phyloP scores from a whole-genome alignment of 2,329 filamentous ascomycete species.

The Neoscytalidium dimidiatum region DNA sequence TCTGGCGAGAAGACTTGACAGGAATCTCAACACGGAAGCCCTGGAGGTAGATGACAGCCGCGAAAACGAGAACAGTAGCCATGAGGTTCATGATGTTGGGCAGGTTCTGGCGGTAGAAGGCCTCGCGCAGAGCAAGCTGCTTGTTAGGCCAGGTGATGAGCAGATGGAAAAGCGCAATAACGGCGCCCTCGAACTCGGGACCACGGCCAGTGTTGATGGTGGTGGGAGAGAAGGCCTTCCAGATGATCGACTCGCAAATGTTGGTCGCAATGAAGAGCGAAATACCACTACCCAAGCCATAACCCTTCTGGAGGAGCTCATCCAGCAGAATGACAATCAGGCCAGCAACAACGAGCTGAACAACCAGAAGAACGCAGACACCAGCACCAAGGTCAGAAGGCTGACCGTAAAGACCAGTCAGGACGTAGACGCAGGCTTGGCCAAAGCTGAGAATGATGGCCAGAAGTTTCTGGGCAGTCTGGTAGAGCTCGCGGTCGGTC shows the following conservation, averaged over 20 bases:
- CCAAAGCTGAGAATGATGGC: slow-evolving; percentile 97
- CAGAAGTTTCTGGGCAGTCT: slow-evolving; percentile 91
- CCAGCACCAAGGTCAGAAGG: slow-evolving; percentile 95
- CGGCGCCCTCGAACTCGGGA: slow-evolving; percentile 97
- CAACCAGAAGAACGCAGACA: slow-evolving; percentile 96
- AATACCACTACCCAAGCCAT: slow-evolving; percentile 96
- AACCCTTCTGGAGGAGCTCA: slow-evolving; percentile 98
- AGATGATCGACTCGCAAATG: slow-evolving; percentile 99
- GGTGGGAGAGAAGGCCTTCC: slow-evolving; percentile 99
- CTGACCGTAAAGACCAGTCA: slow-evolving; percentile 90
- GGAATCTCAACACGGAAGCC: slow-evolving; percentile 99
- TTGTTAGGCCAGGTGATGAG: slow-evolving; percentile 99
- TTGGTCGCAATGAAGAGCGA: slow-evolving; percentile 99
- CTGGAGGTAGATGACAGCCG: slow-evolving; percentile 97
- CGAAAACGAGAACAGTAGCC: slow-evolving; percentile 89
- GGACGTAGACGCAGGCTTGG: slow-evolving; percentile 96
- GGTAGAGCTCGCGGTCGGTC: slow-evolving; percentile 99
- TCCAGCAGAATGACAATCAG: slow-evolving; percentile 99
- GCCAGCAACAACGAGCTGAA: slow-evolving; percentile 95
- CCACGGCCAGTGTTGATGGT: slow-evolving; percentile 99
- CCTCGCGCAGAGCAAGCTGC: slow-evolving; percentile 96
- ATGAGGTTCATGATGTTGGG: slow-evolving; percentile 99
- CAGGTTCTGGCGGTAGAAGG: slow-evolving; percentile 98
- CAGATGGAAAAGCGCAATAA: slow-evolving; percentile 96
- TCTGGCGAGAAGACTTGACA: slow-evolving; percentile 98